Percentiles rank a stretch among this genome's conserved stretches.
Evolutionary conservation across 2,329 filamentous ascomycete genomes (phyloP).

Genomic region (Colletotrichum sp.): DNA sequence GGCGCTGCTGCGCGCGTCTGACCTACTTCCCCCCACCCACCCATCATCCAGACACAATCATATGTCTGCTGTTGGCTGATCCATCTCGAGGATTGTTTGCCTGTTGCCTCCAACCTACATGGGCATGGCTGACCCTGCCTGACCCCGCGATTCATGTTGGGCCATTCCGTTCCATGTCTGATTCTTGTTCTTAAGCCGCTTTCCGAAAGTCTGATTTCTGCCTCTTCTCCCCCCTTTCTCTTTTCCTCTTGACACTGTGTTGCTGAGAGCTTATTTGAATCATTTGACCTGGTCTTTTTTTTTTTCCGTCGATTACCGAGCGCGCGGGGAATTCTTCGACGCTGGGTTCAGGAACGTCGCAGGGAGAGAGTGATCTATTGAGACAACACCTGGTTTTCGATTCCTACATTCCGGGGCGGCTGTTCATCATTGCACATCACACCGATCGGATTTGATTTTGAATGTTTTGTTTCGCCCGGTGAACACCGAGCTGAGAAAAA

Average conservation of each 20-base stretch:
- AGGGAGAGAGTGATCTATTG: background rate
- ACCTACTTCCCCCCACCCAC: background rate
- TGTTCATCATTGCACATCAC: background rate
- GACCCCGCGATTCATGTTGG: constrained; percentile 3
- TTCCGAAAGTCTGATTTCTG: background rate
- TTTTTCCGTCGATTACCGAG: background rate
- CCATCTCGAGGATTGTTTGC: background rate
- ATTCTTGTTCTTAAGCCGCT: background rate
- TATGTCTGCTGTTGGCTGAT: background rate
- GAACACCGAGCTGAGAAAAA: background rate
- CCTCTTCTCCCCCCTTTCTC: background rate
- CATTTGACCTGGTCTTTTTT: background rate
- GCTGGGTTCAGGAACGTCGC: background rate
- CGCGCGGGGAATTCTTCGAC: background rate
- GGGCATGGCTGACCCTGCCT: constrained; percentile 6
- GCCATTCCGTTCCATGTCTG: background rate
- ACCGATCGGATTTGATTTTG: background rate
- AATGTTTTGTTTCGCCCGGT: background rate
- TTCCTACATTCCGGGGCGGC: background rate
- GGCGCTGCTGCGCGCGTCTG: background rate
- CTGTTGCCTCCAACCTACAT: background rate
- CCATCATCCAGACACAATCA: background rate
- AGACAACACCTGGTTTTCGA: background rate
- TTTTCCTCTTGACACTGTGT: background rate
- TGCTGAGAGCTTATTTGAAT: background rate